Conservation (phyloP, 148 eudicot species). For the Euryodendron excelsum region DNA sequence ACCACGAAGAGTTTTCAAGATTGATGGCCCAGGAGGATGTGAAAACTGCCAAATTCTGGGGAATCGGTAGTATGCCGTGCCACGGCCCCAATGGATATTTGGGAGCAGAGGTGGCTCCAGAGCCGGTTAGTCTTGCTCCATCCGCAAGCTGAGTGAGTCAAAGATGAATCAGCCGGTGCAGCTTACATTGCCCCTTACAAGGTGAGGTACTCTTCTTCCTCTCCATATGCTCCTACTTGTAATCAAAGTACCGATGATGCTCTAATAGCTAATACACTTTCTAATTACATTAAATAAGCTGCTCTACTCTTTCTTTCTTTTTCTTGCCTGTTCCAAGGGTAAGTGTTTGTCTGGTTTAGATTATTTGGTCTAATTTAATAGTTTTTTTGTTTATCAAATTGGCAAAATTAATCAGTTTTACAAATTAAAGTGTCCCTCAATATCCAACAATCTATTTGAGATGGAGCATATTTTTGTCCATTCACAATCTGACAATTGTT, state of each 20-base stretch:
- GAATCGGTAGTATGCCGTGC: constrained; percentile 28
- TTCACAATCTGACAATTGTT: too few species aligned
- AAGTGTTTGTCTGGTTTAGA: neutral
- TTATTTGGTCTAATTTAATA: neutral
- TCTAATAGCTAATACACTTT: too few species aligned
- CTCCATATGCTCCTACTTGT: too few species aligned
- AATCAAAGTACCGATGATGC: too few species aligned
- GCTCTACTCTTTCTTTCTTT: neutral
- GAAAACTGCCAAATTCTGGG: constrained; percentile 71
- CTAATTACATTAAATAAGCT: neutral
- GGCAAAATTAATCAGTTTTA: too few species aligned
- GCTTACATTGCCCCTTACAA: too few species aligned
- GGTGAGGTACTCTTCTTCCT: neutral
- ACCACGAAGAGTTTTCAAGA: constrained; percentile 73
- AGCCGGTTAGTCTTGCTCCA: constrained; percentile 10
- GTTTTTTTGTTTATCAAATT: neutral
- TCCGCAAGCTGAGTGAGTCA: constrained; percentile 22
- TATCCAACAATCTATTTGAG: too few species aligned
- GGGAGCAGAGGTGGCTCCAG: constrained; percentile 20
- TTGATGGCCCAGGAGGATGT: constrained; percentile 67
- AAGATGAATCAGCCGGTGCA: too few species aligned
- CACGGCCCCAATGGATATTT: constrained; percentile 21
- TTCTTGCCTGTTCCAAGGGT: neutral
- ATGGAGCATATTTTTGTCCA: too few species aligned
- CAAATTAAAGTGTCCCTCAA: neutral